Conservation (phyloP, 305 asterid genomes). For the Fraxinus xanthoxyloides region DNA sequence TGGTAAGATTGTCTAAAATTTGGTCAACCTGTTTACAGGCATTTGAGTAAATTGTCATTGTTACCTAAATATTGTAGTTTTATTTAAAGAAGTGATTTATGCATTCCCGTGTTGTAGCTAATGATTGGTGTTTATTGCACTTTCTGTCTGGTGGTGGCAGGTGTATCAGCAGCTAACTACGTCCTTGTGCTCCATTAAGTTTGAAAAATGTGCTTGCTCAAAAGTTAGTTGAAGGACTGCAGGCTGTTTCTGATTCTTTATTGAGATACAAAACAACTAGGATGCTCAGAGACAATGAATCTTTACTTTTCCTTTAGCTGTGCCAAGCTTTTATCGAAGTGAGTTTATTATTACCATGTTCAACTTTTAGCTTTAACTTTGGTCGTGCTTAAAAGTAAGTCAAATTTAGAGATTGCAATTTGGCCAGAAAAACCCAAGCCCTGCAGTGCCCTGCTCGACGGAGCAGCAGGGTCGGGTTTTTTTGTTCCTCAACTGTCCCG, state of each 20-base stretch:
- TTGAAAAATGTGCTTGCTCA: slow-evolving; percentile 55
- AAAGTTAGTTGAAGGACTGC: slow-evolving; percentile 42
- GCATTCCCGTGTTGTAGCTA: background rate
- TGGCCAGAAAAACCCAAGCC: too few relatives aligned
- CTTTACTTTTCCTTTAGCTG: slow-evolving; percentile 71
- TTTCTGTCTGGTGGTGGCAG: slow-evolving; percentile 36
- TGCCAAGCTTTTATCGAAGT: slow-evolving; percentile 84
- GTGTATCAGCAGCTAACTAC: slow-evolving; percentile 82
- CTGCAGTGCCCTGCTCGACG: too few relatives aligned
- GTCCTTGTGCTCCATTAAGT: slow-evolving; percentile 84
- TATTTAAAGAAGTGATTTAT: background rate
- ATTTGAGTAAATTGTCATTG: background rate
- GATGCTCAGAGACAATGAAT: slow-evolving; percentile 54
- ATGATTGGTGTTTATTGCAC: background rate
- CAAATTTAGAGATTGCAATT: background rate
- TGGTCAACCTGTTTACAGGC: background rate
- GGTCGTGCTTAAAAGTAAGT: background rate
- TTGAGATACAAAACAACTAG: slow-evolving; percentile 54
- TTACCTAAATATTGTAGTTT: background rate
- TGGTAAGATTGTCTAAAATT: slow-evolving; percentile 41
- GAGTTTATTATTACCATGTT: slow-evolving; percentile 16
- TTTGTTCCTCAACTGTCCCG: too few relatives aligned
- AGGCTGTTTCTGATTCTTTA: slow-evolving; percentile 58
- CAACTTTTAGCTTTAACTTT: background rate
- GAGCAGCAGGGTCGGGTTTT: too few relatives aligned